Evolutionary conservation across 176 grass and related monocot genomes (phyloP), one percentile per base, ranked within the genome.

Genomic region (Areca catechu): DNA sequence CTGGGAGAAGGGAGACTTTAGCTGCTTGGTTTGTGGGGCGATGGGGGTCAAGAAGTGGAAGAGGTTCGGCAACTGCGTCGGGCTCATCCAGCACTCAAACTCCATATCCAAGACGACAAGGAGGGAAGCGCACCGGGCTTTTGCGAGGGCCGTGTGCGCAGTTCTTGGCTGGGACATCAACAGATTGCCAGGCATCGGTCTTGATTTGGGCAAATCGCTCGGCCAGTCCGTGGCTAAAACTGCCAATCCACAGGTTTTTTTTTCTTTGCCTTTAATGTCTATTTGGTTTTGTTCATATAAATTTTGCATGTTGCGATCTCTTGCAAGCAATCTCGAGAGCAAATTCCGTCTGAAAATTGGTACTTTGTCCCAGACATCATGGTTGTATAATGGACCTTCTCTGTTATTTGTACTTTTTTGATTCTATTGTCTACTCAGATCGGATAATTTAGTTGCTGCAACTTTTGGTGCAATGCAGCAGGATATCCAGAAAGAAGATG

Each of bases 51-150:
- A 68, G 25, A 80, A 22, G 65, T 9, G 49, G 48, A 69, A 48
- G 70, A 71, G 58, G 54, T 89, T 73, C 74, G 21, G 10, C 17
- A 73, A 71, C 22, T 83, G 79, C 30, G 0, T 50, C 3, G 52
- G 66, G 50, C 82, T 95, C 76, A 51, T 77, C 71, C 82, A 84
- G 51, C 90, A 86, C 68, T 71, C 86, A 15, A 75, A 49, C 18
- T 7, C 60, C 16, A 51, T 67, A 23, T 58, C 27, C 4, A 81
- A 66, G 15, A 28, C 57, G 49, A 76, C 73, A 23, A 54, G 73
- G 49, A 67, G 2, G n/a, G 17, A 18, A 12, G 76, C 76, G 47
- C 90, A 95, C 73, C 72, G 69, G 49, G 85, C 82, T 22, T 79
- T 95, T 25, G 76, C 82, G 1, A 30, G 23, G 21, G 70, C 61